Percentiles rank a stretch among this genome's conserved stretches.
phyloP scores from a whole-genome alignment of 225 moss, liverwort and hornwort genomes.

The Sphagnum contortum region DNA sequence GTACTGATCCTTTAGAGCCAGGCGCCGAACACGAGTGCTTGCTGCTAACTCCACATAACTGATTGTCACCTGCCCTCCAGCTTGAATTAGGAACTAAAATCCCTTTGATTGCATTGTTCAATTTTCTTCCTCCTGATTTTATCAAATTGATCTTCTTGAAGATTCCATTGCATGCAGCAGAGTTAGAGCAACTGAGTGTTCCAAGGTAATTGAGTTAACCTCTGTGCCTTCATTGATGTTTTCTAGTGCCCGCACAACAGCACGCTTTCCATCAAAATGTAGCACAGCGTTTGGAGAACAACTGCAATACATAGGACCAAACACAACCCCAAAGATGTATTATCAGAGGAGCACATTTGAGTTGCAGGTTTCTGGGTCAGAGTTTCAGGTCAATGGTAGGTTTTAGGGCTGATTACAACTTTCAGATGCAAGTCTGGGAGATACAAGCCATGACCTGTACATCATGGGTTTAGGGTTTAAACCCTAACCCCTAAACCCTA shows the following conservation, averaged over 20 bases:
- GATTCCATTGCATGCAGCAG: no score
- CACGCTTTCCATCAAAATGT: constrained; percentile 70
- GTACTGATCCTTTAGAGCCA: constrained; percentile 48
- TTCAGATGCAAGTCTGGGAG: no score
- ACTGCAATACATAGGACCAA: constrained; percentile 17
- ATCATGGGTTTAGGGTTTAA: no score
- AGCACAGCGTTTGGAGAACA: constrained; percentile 83
- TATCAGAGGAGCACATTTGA: no score
- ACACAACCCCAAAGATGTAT: no score
- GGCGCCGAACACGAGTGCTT: constrained; percentile 30
- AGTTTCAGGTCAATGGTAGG: no score
- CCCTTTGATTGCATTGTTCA: neutral
- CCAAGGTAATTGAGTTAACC: constrained; percentile 22
- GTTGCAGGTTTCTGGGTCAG: no score
- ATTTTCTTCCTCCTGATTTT: neutral
- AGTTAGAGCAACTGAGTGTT: no score
- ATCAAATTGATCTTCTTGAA: no score
- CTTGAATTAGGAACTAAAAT: neutral
- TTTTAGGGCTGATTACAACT: no score
- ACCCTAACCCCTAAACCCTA: no score
- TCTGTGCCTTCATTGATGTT: constrained; percentile 55
- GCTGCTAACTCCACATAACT: constrained; percentile 53
- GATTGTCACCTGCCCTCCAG: constrained; percentile 33
- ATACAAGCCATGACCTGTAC: no score
- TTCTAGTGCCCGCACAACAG: constrained; percentile 54